These are phyloP conservation scores for Pseudopyricularia cyperi DNA, from an alignment of 2,329 filamentous ascomycete species.

Conservation along the genomic window DNA sequence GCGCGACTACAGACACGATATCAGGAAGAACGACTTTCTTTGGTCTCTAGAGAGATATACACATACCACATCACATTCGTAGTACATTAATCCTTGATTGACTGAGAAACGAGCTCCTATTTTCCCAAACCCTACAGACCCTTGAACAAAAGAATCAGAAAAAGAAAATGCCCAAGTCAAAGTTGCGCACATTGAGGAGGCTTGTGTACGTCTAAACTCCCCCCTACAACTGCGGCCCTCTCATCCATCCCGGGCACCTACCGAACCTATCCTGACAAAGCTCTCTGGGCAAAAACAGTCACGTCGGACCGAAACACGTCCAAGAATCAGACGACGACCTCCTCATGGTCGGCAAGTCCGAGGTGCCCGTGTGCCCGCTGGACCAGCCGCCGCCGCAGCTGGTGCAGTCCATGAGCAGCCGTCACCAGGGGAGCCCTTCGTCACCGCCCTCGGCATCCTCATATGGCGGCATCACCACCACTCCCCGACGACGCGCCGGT, in stretches of 20 bases:
- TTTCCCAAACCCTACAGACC: too few species aligned
- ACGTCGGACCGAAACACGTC: background rate
- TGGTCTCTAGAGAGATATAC: background rate
- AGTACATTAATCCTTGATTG: background rate
- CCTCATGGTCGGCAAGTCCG: conserved; percentile 3
- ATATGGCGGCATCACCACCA: background rate
- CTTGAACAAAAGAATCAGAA: background rate
- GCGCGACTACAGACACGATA: background rate
- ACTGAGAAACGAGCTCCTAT: too few species aligned
- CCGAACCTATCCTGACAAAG: background rate
- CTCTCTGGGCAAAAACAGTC: background rate
- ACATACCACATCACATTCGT: background rate
- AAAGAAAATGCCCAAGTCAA: background rate
- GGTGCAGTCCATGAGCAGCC: background rate
- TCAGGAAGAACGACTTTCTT: background rate
- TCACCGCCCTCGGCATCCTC: background rate
- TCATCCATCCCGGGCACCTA: background rate
- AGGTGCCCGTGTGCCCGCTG: conserved; percentile 1
- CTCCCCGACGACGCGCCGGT: background rate
- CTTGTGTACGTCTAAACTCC: background rate
- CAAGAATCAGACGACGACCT: conserved; percentile 2
- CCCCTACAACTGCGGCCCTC: background rate
- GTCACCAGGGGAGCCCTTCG: background rate
- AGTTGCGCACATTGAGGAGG: conserved; percentile 1
- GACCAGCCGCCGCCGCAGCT: background rate